A percentile compares a stretch with the other conserved stretches of the same genome.
Evolutionary conservation across 2,329 filamentous ascomycete genomes (phyloP).

Genomic region (Sarocladium brachiariae): DNA sequence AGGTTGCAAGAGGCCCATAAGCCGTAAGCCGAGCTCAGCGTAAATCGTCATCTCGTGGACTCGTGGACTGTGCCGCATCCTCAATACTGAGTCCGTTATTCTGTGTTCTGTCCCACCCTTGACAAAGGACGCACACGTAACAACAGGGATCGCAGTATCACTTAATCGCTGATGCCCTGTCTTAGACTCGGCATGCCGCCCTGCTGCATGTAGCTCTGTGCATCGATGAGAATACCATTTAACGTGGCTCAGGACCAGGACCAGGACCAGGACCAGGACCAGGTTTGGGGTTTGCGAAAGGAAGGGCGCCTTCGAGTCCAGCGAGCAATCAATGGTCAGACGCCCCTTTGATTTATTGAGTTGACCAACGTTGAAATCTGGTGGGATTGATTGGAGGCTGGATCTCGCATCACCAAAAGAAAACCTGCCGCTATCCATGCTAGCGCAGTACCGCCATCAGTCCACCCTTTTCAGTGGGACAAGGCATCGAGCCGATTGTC

Average conservation of each 20-base stretch:
- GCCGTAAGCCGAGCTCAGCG: background rate
- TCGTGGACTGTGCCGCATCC: background rate
- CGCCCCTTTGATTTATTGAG: too few relatives aligned
- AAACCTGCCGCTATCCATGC: background rate
- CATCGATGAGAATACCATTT: too few relatives aligned
- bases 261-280: too few relatives aligned
- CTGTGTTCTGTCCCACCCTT: background rate
- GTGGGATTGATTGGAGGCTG: background rate
- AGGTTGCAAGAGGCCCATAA: too few relatives aligned
- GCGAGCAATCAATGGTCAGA: too few relatives aligned
- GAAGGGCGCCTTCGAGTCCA: too few relatives aligned
- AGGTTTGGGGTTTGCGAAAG: too few relatives aligned
- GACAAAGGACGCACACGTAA: background rate
- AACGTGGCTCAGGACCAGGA: too few relatives aligned
- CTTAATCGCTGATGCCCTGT: background rate
- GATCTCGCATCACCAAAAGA: background rate
- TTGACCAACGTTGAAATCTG: too few relatives aligned
- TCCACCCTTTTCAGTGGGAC: conserved; percentile 2
- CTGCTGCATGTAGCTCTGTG: too few relatives aligned
- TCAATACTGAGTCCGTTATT: background rate
- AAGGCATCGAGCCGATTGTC: background rate
- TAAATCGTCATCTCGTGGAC: conserved; percentile 4
- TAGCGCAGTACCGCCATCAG: conserved; percentile 1
- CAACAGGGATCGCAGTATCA: background rate
- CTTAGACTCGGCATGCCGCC: background rate